phyloP scores from a whole-genome alignment of 306 rosid genomes.

The Sechiopsis laciniata region DNA sequence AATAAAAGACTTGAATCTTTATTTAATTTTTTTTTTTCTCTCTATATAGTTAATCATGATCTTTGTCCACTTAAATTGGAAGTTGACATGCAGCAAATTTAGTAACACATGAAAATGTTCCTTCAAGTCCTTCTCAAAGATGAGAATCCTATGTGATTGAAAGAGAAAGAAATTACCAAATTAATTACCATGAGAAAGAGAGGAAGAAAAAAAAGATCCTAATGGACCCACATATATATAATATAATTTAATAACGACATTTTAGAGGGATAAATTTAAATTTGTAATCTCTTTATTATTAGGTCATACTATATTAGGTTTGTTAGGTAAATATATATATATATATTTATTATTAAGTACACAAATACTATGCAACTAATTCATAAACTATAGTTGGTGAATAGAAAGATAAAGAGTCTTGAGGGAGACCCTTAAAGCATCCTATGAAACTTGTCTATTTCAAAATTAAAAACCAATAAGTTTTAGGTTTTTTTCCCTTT shows the following conservation, averaged over 20 bases:
- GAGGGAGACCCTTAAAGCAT: slow-evolving; percentile 21
- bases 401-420: not conserved
- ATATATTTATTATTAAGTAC: not conserved
- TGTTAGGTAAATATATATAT: not conserved
- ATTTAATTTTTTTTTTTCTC: not conserved
- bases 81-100: not conserved
- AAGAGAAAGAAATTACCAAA: not conserved
- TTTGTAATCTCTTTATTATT: too few species aligned
- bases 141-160: slow-evolving; percentile 16
- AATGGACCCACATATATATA: too few species aligned
- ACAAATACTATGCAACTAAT: not conserved
- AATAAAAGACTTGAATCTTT: not conserved
- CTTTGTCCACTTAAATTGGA: not conserved
- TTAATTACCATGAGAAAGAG: not conserved
- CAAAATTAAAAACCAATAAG: too few species aligned
- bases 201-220: too few species aligned
- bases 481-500: too few species aligned
- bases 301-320: too few species aligned
- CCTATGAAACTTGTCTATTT: slow-evolving; percentile 21
- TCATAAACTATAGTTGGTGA: not conserved
- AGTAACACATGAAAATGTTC: not conserved
- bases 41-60: not conserved
- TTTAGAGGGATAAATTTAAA: too few species aligned
- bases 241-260: too few species aligned
- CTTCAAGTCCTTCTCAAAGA: slow-evolving; percentile 13